Percentiles rank a stretch among this genome's conserved stretches.
phyloP scores from a whole-genome alignment of 2,329 filamentous ascomycete genomes.

The Aureobasidium sp. region DNA sequence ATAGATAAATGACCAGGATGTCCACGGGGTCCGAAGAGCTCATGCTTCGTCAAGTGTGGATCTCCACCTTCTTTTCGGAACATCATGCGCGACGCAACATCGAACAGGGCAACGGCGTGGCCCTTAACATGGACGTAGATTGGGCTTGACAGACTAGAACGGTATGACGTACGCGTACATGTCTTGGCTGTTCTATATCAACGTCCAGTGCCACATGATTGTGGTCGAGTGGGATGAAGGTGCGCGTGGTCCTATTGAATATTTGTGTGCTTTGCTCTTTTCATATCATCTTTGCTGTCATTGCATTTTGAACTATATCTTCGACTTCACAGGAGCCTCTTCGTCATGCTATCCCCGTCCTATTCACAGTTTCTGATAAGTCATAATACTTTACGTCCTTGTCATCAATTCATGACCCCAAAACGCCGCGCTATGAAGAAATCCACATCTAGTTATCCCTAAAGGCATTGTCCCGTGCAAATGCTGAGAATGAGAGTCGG shows the following conservation, averaged over 20 bases:
- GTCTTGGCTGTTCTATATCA: constrained; percentile 8
- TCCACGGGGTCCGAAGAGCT: background rate
- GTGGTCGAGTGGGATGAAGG: background rate
- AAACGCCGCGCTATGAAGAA: constrained; percentile 15
- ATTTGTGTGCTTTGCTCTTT: background rate
- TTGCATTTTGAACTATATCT: background rate
- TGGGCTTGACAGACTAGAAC: background rate
- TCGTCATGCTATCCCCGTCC: background rate
- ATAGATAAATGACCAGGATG: background rate
- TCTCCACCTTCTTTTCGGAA: constrained; percentile 4
- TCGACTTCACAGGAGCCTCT: background rate
- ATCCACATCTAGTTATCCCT: constrained; percentile 1
- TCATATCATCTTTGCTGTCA: background rate
- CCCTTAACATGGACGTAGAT: background rate
- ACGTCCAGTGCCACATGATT: background rate
- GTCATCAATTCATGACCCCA: constrained; percentile 9
- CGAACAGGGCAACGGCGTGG: constrained; percentile 1
- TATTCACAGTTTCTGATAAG: background rate
- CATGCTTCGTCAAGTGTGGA: background rate
- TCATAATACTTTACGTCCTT: background rate
- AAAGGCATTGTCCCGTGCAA: constrained; percentile 17
- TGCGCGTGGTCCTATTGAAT: background rate
- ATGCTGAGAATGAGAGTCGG: constrained; percentile 11
- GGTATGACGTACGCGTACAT: constrained; percentile 9
- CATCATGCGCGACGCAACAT: background rate